phyloP scores from a whole-genome alignment of 768 basidiomycete genomes.

The Mycena leptocephala region DNA sequence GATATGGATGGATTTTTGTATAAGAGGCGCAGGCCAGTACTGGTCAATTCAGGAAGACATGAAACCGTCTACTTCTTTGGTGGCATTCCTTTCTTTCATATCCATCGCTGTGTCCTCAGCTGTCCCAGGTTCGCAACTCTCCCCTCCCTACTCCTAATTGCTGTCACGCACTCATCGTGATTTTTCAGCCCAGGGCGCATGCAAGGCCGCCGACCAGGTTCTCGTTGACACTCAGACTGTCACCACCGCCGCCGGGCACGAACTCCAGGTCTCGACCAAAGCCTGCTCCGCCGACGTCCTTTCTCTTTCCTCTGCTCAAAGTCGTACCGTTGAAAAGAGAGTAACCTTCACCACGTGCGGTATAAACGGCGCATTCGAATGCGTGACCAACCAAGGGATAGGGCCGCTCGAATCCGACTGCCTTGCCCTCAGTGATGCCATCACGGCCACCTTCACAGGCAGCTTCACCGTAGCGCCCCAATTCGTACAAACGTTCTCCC shows the following conservation, averaged over 20 bases:
- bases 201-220: conserved; percentile 5
- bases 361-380: background rate
- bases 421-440: background rate
- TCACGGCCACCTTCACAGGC: background rate
- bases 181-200: background rate
- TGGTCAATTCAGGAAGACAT: background rate
- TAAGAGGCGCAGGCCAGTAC: background rate
- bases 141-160: background rate
- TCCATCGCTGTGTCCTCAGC: background rate
- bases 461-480: conserved; percentile 1
- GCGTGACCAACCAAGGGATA: background rate
- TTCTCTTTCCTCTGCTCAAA: background rate
- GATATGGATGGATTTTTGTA: background rate
- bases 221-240: conserved; percentile 9
- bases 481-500: conserved; percentile 4
- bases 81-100: background rate
- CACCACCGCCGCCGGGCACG: background rate
- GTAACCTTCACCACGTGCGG: background rate
- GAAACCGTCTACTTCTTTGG: conserved; percentile 9
- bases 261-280: conserved; percentile 23
- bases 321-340: conserved; percentile 6
- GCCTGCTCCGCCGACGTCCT: conserved; percentile 17
- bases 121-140: background rate
- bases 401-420: conserved; percentile 3
- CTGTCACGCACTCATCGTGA: background rate